A percentile compares a stretch with the other conserved stretches of the same genome.
Conservation (phyloP, 768 basidiomycete species). For the Psilocybe sp. region DNA sequence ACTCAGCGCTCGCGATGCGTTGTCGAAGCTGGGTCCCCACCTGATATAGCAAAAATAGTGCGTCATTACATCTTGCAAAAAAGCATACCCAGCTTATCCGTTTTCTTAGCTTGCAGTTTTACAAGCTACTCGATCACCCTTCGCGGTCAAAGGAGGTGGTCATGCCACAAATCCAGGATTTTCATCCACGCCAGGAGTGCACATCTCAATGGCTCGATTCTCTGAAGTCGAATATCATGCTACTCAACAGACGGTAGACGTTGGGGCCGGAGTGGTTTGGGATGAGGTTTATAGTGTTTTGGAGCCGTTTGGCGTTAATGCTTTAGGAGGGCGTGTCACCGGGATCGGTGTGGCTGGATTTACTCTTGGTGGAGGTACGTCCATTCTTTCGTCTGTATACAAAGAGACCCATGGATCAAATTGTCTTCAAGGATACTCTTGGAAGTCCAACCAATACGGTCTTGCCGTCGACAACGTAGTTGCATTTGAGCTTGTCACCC, state of each 20-base stretch:
- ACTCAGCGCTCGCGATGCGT: conserved; percentile 44
- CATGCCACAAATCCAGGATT: conserved; percentile 54
- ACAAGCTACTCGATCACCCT: conserved; percentile 41
- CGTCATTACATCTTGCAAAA: conserved; percentile 9
- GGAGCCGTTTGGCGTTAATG: conserved; percentile 43
- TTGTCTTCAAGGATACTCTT: conserved; percentile 54
- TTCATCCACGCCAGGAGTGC: conserved; percentile 59
- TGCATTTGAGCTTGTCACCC: conserved; percentile 5
- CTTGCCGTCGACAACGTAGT: conserved; percentile 5
- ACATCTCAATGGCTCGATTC: conserved; percentile 54
- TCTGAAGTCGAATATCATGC: conserved; percentile 40
- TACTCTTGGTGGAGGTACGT: conserved; percentile 55
- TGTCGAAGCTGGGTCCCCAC: conserved; percentile 54
- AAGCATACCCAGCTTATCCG: neutral
- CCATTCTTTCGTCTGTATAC: neutral
- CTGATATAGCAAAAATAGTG: conserved; percentile 51
- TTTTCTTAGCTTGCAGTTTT: conserved; percentile 44
- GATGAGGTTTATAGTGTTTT: conserved; percentile 60
- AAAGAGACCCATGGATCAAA: neutral
- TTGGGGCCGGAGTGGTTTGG: conserved; percentile 54
- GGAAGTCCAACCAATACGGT: conserved; percentile 49
- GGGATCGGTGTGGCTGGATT: conserved; percentile 62
- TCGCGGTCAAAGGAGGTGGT: conserved; percentile 67
- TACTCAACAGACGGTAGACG: conserved; percentile 31
- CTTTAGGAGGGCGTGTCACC: conserved; percentile 56